Evolutionary conservation across 2,329 filamentous ascomycete genomes (phyloP).

Genomic region (Cadophora gregata): DNA sequence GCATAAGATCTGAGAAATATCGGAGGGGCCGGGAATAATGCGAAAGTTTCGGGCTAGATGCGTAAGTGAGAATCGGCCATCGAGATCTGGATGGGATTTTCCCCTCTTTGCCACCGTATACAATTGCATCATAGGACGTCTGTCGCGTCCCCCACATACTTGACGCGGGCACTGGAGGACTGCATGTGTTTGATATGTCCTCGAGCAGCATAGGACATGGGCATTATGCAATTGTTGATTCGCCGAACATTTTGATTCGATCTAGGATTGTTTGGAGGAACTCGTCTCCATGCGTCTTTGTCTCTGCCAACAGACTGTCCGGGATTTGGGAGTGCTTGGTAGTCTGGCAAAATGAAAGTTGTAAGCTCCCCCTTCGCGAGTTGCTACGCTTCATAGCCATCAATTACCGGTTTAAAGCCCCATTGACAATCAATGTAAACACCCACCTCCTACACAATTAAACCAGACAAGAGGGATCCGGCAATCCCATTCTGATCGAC

Average conservation of each 20-base stretch:
- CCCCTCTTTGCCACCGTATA: neutral
- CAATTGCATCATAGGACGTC: constrained; percentile 7
- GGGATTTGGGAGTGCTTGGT: no score
- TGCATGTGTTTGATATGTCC: neutral
- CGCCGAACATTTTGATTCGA: neutral
- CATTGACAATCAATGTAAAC: neutral
- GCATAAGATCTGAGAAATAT: neutral
- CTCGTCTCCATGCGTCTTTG: neutral
- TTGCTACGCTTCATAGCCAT: neutral
- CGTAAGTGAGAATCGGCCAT: neutral
- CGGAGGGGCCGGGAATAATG: neutral
- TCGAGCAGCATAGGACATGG: neutral
- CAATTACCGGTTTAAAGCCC: neutral
- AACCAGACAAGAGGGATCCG: no score
- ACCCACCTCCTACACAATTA: no score
- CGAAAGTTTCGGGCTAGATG: neutral
- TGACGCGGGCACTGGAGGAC: neutral
- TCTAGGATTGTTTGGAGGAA: no score
- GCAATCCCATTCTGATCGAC: neutral
- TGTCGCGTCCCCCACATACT: neutral
- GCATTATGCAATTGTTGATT: neutral
- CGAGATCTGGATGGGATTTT: neutral
- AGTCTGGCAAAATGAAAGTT: neutral
- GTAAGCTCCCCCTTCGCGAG: neutral
- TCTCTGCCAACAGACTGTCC: neutral